Conservation (phyloP, 2,329 filamentous ascomycete genomes). For the Botrytis hyacinthi region DNA sequence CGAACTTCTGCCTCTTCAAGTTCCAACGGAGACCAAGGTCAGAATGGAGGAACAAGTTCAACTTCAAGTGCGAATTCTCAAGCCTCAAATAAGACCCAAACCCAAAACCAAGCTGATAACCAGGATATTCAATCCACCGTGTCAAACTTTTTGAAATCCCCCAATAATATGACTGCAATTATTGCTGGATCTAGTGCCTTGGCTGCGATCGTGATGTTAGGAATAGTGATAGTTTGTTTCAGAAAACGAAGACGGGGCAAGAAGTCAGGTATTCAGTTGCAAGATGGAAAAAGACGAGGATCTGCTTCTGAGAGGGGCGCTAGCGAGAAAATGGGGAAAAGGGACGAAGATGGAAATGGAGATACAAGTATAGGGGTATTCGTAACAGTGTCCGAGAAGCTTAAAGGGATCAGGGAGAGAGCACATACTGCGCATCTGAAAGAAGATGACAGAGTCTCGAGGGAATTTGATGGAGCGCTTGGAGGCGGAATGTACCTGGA, state of each 20-base stretch:
- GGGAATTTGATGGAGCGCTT: slow-evolving; percentile 6
- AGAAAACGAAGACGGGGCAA: not conserved
- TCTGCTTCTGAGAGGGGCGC: not conserved
- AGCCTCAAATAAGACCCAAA: not conserved
- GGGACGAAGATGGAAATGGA: not conserved
- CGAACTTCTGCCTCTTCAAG: not conserved
- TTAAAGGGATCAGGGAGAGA: not conserved
- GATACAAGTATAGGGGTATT: not conserved
- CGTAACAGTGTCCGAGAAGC: not conserved
- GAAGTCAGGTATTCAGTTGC: not conserved
- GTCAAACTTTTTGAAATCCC: not conserved
- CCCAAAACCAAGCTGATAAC: not conserved
- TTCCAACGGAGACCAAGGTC: not conserved
- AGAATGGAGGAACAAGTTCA: not conserved
- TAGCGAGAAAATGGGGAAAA: not conserved
- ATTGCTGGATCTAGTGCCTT: not conserved
- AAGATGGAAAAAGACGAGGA: not conserved
- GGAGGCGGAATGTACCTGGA: slow-evolving; percentile 1
- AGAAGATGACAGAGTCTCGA: slow-evolving; percentile 1
- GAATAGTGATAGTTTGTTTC: not conserved
- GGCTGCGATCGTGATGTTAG: not conserved
- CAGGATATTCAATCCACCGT: not conserved
- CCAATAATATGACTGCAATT: not conserved
- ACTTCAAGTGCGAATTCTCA: not conserved
- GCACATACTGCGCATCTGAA: not conserved